A percentile compares a stretch with the other conserved stretches of the same genome.
These are phyloP conservation scores for Geotrichum aggregatum DNA, from an alignment of 1,139 yeast species.

Conservation along the genomic window DNA sequence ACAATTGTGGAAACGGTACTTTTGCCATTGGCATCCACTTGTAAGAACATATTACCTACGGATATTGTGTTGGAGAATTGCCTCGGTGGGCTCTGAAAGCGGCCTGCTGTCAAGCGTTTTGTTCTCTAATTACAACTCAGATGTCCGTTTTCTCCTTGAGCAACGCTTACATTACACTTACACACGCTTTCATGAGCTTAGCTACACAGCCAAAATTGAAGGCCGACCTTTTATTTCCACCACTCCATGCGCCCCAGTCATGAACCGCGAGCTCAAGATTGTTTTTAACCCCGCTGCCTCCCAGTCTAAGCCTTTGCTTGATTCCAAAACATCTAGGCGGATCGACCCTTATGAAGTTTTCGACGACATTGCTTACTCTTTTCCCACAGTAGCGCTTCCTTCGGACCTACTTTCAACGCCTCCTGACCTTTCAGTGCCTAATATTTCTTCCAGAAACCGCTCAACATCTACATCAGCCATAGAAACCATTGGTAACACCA, in stretches of 20 bases:
- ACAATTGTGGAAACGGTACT: conserved; percentile 50
- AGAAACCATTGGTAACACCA: conserved; percentile 6
- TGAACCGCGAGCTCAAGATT: conserved; percentile 47
- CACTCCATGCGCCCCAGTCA: conserved; percentile 50
- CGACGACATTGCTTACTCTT: conserved; percentile 71
- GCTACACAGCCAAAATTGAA: conserved; percentile 21
- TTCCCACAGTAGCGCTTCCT: conserved; percentile 28
- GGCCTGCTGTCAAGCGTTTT: conserved; percentile 33
- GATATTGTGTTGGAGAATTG: conserved; percentile 65
- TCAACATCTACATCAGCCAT: conserved; percentile 12
- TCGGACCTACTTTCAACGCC: conserved; percentile 13
- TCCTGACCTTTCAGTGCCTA: neutral
- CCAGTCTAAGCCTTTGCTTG: conserved; percentile 1
- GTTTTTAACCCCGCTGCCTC: conserved; percentile 38
- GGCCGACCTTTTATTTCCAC: conserved; percentile 29
- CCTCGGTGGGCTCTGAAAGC: conserved; percentile 37
- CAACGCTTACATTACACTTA: conserved; percentile 30
- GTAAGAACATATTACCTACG: conserved; percentile 67
- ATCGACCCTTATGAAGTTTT: conserved; percentile 63
- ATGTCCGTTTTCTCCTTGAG: conserved; percentile 31
- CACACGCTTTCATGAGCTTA: conserved; percentile 27
- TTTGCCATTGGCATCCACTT: conserved; percentile 77
- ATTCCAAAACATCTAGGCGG: conserved; percentile 24
- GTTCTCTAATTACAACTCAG: conserved; percentile 32
- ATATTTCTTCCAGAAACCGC: neutral